A percentile compares a stretch with the other conserved stretches of the same genome.
Conservation (phyloP, 73 alveolate genomes). For the Blepharisma stoltei region DNA sequence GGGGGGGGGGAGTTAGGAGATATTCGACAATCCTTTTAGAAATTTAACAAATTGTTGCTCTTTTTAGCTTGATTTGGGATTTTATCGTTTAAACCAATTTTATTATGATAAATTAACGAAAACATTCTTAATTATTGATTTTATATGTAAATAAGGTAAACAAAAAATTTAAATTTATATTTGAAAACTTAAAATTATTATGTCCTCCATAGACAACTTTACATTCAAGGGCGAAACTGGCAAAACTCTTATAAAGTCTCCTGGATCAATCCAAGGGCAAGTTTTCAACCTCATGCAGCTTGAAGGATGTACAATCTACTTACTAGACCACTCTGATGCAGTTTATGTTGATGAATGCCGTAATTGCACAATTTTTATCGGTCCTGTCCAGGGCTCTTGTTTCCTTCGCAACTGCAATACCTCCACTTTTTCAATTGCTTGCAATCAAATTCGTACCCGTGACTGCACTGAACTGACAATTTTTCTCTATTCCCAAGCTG, state of each 20-base stretch:
- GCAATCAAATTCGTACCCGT: conserved; percentile 69
- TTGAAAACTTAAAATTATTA: too few species aligned
- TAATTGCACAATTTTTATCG: conserved; percentile 67
- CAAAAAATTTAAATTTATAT: too few species aligned
- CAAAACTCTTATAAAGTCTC: conserved; percentile 63
- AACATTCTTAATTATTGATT: too few species aligned
- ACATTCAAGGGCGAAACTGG: conserved; percentile 48
- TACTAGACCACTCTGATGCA: conserved; percentile 71
- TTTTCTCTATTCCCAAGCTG: conserved; percentile 55
- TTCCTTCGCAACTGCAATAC: conserved; percentile 72
- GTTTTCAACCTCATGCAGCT: conserved; percentile 61
- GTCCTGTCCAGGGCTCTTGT: conserved; percentile 76
- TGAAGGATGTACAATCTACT: conserved; percentile 56
- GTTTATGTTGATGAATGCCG: conserved; percentile 76
- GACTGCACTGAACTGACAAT: conserved; percentile 63
- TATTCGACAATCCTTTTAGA: too few species aligned
- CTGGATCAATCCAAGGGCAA: conserved; percentile 78
- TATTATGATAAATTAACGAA: too few species aligned
- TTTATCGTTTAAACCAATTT: too few species aligned
- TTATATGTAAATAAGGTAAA: too few species aligned
- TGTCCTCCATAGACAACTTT: conserved; percentile 34
- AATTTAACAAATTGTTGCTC: too few species aligned
- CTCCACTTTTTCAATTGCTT: conserved; percentile 68
- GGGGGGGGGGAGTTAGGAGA: too few species aligned
- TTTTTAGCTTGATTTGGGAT: too few species aligned